phyloP scores from a whole-genome alignment of 768 basidiomycete genomes.

The Podaxis pistillaris region DNA sequence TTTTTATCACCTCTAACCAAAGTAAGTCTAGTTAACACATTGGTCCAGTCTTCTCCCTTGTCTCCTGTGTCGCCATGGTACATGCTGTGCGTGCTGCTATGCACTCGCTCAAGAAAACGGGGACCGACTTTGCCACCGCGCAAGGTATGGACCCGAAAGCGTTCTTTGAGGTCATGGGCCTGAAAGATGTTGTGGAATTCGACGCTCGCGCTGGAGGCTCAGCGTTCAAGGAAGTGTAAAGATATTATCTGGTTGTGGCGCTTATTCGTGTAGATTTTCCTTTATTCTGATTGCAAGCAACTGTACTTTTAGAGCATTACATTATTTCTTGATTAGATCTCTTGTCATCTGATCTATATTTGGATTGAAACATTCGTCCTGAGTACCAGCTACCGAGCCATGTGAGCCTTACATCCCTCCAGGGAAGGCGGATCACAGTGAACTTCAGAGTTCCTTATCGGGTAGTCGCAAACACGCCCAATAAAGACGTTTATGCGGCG shows the following conservation, averaged over 20 bases:
- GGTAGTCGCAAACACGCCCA: not conserved
- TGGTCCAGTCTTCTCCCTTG: slow-evolving; percentile 63
- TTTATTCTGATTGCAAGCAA: not conserved
- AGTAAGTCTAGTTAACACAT: not conserved
- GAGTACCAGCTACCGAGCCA: not conserved
- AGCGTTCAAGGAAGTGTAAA: slow-evolving; percentile 37
- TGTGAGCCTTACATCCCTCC: not conserved
- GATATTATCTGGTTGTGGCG: not conserved
- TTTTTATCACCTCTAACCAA: not conserved
- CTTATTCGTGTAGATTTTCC: not conserved
- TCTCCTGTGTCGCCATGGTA: slow-evolving; percentile 72
- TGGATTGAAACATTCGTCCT: not conserved
- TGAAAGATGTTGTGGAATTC: slow-evolving; percentile 51
- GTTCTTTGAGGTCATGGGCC: slow-evolving; percentile 78
- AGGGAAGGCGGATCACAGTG: not conserved
- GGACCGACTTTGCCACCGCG: slow-evolving; percentile 59
- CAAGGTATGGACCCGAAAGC: slow-evolving; percentile 75
- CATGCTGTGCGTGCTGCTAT: slow-evolving; percentile 74
- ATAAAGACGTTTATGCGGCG: not conserved
- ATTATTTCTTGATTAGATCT: not conserved
- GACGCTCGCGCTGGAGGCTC: slow-evolving; percentile 59
- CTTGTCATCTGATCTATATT: not conserved
- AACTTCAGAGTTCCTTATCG: not conserved
- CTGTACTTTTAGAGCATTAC: slow-evolving; percentile 1
- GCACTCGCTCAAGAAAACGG: slow-evolving; percentile 71